These are phyloP conservation scores for Beauveria sp. DNA, from an alignment of 2,329 filamentous ascomycete genomes.

Conservation along the genomic window DNA sequence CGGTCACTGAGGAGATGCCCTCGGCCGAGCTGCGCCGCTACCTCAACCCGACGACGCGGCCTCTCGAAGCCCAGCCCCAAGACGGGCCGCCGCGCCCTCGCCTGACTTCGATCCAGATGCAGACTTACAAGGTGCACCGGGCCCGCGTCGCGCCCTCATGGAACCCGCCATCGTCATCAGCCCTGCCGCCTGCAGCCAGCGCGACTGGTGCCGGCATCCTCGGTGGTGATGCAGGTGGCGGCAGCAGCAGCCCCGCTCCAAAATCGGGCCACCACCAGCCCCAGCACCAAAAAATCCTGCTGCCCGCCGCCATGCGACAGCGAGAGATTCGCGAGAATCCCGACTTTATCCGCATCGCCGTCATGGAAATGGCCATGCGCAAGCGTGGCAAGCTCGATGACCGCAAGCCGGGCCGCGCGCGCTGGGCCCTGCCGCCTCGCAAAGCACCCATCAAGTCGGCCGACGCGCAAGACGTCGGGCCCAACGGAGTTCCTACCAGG, in stretches of 20 bases:
- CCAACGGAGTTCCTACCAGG: conserved; percentile 51
- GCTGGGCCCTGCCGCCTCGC: conserved; percentile 60
- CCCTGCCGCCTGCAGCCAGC: conserved; percentile 18
- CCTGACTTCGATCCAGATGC: conserved; percentile 62
- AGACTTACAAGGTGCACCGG: conserved; percentile 57
- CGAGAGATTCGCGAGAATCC: conserved; percentile 63
- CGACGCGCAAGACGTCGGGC: conserved; percentile 43
- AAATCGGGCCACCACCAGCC: conserved; percentile 16
- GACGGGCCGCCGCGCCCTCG: conserved; percentile 16
- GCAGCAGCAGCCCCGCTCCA: neutral
- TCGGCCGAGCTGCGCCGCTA: conserved; percentile 60
- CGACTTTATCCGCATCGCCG: conserved; percentile 62
- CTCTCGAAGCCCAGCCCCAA: conserved; percentile 17
- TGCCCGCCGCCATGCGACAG: conserved; percentile 43
- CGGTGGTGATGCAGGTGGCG: neutral
- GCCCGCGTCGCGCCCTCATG: conserved; percentile 32
- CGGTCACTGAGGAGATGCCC: conserved; percentile 54
- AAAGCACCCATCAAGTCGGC: conserved; percentile 37
- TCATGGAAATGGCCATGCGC: conserved; percentile 67
- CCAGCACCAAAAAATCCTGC: conserved; percentile 17
- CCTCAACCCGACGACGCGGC: conserved; percentile 52
- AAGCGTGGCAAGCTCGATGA: conserved; percentile 58
- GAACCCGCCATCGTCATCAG: conserved; percentile 19
- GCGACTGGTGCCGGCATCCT: conserved; percentile 16
- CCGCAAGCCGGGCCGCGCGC: conserved; percentile 57